Evolutionary conservation across 495 filamentous ascomycete species (phyloP), one percentile per base, ranked within the genome.

Genomic region (Amphirosellinia nigrospora): DNA sequence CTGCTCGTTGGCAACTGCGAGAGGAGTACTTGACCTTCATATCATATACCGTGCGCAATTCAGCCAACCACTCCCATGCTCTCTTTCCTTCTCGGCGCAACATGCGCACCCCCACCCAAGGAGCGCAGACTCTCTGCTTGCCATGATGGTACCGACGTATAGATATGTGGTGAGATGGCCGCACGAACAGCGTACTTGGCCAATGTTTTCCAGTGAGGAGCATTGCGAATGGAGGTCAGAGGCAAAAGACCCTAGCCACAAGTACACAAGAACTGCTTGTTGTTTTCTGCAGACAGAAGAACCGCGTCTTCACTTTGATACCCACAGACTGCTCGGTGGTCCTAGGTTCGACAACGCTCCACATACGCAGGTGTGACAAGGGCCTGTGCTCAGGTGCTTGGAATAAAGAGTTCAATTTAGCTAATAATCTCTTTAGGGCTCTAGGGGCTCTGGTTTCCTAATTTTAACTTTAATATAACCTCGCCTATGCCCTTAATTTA

Each of bases 161-260:
- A 55, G 52, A 65, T n/a, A 39, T 23, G 38, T 77, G 75, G 75
- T 15, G 79, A 78, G 48, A 84, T 79, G 6, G 79, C 80, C 3
- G 71, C 72, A 5, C 74, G 75, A 11, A 81, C 72, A 1, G 72
- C 73, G 50, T 82, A 70, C 43, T 73, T 72, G 0, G 68, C 70
- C 9, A 78, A 26, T 19, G 41, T 59, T 3, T 71, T 62, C 80
- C 78, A 83, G 38, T 59, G 23, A 2, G 69, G 66, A 38, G 77
- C 48, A 7, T 69, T 69, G n/a, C 63, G 50, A 34, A 75, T 74
- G 67, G 73, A 82, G 19, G 66, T 41, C 11, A 53, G 9, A 23
- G 80, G 76, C 34, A 82, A 70, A n/a, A 71, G 68, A 5, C 82
- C 79, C n/a, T 77, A 67, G 1, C 82, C 81, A 9, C 36, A 60